phyloP scores from a whole-genome alignment of 78 protist genomes.

The Cavenderia fasciculata region DNA sequence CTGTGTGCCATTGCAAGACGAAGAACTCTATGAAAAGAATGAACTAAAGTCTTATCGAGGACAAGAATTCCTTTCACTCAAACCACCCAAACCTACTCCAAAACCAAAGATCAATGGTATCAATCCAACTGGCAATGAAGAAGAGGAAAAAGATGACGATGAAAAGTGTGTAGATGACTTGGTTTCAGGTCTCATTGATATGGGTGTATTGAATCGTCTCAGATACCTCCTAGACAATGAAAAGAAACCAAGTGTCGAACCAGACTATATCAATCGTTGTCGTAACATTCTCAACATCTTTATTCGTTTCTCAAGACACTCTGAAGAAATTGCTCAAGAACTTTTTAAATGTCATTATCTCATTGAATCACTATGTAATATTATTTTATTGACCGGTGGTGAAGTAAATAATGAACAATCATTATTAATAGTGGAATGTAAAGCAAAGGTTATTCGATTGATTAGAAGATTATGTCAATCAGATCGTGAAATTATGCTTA shows the following conservation, averaged over 20 bases:
- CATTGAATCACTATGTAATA: too few relatives aligned
- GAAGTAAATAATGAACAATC: not conserved
- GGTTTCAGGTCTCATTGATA: constrained; percentile 37
- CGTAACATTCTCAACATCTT: constrained; percentile 26
- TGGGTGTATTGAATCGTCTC: constrained; percentile 41
- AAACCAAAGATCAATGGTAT: not conserved
- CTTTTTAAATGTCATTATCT: constrained; percentile 1
- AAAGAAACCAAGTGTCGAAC: not conserved
- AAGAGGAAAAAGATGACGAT: constrained; percentile 54
- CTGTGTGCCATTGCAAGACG: constrained; percentile 36
- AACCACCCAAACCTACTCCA: constrained; percentile 2
- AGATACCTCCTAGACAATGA: constrained; percentile 32
- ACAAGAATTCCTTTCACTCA: constrained; percentile 15
- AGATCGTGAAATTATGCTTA: constrained; percentile 5
- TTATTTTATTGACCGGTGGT: not conserved
- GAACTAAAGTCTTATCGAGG: constrained; percentile 45
- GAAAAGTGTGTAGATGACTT: constrained; percentile 40
- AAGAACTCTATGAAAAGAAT: constrained; percentile 40
- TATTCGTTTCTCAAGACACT: constrained; percentile 35
- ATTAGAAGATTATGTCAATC: constrained; percentile 52
- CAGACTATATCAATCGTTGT: not conserved
- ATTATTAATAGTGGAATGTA: too few relatives aligned
- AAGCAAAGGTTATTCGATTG: constrained; percentile 39
- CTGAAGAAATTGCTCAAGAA: not conserved
- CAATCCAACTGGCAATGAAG: not conserved